Evolutionary conservation across 2,329 filamentous ascomycete species (phyloP), one percentile per base, ranked within the genome.

Genomic region (Alternaria atra): DNA sequence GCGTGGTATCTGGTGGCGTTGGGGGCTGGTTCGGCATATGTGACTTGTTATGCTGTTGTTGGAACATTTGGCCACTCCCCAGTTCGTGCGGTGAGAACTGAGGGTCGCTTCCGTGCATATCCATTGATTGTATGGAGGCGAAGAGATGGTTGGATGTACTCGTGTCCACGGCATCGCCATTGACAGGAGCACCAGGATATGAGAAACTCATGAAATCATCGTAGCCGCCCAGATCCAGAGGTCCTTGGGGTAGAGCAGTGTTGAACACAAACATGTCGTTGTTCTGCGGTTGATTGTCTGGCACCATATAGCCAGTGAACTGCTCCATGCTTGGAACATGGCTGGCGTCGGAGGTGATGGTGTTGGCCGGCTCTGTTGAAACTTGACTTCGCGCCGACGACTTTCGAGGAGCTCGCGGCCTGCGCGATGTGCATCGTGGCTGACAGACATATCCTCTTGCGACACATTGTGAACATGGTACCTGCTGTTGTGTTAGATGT

Each of bases 381-480:
- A 25, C n/a, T 37, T 50, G 35, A 23, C 25, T 30, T 10, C 57
- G 52, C 23, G 17, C 50, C 15, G 42, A 54, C 15, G 50, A 44
- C 30, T 29, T 59, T 39, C 52, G 43, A 35, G 52, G 52, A 37
- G 44, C 57, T 43, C 57, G 52, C 20, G 44, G 52, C 30, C 44
- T 44, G 37, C 57, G 57, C 37, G 57, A 55, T 23, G 52, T 55
- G 23, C 43, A 55, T 17, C 57, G 30, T 15, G 57, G 57, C 39
- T 59, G 52, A 17, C 57, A 59, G 17, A 55, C 44, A 17, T 50
- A 51, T 35, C 47, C 47, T 50, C 52, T 55, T 42, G 57, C 57
- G 27, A 59, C 57, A 25, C 57, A 59, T 20, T 59, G 57, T 10
- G 57, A 59, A 29, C 57, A 59, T 8, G 57, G 57, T n/a, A 59